Conservation (phyloP, 2,329 filamentous ascomycete genomes). For the Exophiala calicioides region DNA sequence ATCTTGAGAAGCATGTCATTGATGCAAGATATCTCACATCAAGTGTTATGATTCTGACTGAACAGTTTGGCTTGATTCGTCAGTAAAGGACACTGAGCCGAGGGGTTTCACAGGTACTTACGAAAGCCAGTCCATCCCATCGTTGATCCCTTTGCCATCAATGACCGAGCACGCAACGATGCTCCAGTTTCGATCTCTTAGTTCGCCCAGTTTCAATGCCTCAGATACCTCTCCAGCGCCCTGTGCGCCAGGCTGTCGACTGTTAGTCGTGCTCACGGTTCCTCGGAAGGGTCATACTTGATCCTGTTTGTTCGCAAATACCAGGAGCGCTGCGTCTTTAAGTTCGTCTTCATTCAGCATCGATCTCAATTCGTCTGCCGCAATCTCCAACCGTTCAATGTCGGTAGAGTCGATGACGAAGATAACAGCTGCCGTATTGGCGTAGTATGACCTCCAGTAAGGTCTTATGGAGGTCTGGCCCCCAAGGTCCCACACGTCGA, state of each 20-base stretch:
- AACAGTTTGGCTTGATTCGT: conserved; percentile 27
- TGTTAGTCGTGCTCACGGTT: conserved; percentile 9
- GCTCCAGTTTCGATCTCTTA: conserved; percentile 97
- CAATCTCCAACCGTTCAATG: conserved; percentile 90
- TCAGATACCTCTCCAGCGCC: conserved; percentile 96
- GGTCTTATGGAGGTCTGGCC: conserved; percentile 98
- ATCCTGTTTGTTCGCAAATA: conserved; percentile 99
- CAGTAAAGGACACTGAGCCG: conserved; percentile 2
- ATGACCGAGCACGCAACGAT: conserved; percentile 97
- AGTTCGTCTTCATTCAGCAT: conserved; percentile 98
- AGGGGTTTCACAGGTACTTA: conserved; percentile 15
- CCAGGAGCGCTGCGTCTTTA: conserved; percentile 84
- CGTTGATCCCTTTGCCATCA: conserved; percentile 88
- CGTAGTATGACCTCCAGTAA: conserved; percentile 99
- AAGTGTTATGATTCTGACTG: conserved; percentile 27
- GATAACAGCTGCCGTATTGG: conserved; percentile 96
- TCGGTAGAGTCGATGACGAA: conserved; percentile 99
- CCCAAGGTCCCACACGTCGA: conserved; percentile 98
- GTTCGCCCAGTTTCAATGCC: conserved; percentile 81
- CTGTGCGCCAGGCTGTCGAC: conserved; percentile 82
- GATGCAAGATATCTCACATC: conserved; percentile 8
- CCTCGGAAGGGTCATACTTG: conserved; percentile 22
- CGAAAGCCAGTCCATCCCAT: conserved; percentile 95
- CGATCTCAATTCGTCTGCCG: conserved; percentile 84
- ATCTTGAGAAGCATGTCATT: not conserved